These are phyloP conservation scores for Phytopythium sindhum DNA, from an alignment of 352 stramenopile genomes.

Conservation along the genomic window DNA sequence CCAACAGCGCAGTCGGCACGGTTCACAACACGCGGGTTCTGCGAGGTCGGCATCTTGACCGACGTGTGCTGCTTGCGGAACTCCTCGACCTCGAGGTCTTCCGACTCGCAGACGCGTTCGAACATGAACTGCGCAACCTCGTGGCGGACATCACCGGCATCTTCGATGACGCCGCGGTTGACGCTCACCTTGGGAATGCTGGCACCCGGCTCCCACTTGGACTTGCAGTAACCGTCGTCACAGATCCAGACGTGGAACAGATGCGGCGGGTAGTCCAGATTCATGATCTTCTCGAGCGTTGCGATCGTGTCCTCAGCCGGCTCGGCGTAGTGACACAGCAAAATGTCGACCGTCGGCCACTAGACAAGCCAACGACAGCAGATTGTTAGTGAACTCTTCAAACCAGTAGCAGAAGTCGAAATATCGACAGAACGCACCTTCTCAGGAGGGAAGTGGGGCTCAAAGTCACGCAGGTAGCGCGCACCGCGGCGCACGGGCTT, in stretches of 20 bases:
- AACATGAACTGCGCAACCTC: slow-evolving; percentile 78
- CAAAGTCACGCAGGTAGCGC: slow-evolving; percentile 65
- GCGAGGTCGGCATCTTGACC: slow-evolving; percentile 55
- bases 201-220: slow-evolving; percentile 54
- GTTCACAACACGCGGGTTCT: slow-evolving; percentile 41
- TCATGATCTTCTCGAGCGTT: slow-evolving; percentile 74
- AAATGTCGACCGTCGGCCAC: slow-evolving; percentile 79
- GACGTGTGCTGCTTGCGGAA: slow-evolving; percentile 72
- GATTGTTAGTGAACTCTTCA: neutral
- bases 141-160: slow-evolving; percentile 64
- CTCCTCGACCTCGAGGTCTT: slow-evolving; percentile 69
- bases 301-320: slow-evolving; percentile 74
- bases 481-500: slow-evolving; percentile 69
- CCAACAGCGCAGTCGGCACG: slow-evolving; percentile 57
- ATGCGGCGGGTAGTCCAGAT: slow-evolving; percentile 68
- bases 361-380: neutral
- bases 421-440: slow-evolving; percentile 15
- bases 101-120: slow-evolving; percentile 62
- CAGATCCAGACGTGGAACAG: slow-evolving; percentile 74
- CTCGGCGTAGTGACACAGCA: slow-evolving; percentile 75
- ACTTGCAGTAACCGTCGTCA: slow-evolving; percentile 72
- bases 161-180: slow-evolving; percentile 67
- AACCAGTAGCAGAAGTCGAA: neutral
- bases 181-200: slow-evolving; percentile 52
- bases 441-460: slow-evolving; percentile 56